Base-by-base conservation (phyloP, 768 basidiomycete genomes). In the Holtermanniella nyarrowii region DNA sequence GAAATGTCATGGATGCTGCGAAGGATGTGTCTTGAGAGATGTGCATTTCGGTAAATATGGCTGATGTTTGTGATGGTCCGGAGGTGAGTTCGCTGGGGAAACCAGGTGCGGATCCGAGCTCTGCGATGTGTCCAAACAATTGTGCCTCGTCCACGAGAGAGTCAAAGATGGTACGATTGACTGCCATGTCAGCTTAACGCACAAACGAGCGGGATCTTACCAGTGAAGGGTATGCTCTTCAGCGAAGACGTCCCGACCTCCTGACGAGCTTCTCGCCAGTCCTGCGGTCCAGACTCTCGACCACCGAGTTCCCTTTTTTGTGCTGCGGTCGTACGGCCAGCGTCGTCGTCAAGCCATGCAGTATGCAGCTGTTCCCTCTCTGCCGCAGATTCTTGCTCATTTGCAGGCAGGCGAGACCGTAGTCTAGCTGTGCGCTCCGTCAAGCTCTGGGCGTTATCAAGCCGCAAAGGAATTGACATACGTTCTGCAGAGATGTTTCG, bases 251-350 rank as follows among this genome's bases (percentile, higher is more conserved):
- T 12, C 18, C 72, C 69, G 49, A 63, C 43, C 48, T 74, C 73
- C 20, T 66, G 59, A 41, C 73, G 43, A 41, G 53, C 54, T 23
- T 56, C 62, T 40, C 65, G 60, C 73, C 73, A 74, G 16, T 74
- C 73, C 21, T 60, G 62, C 3, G 69, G 66, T 2, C 73, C 73
- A 27, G 67, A 71, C 23, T 62, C 46, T 14, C 74, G 48, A 4
- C 65, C 70, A 16, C 57, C 56, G 49, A 63, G 58, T 16, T 65
- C 53, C 27, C 50, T 52, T 20, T 41, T 25, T 25, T 57, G 59
- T 16, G 62, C 59, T 46, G 59, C 57, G 12, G 44, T 56, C n/a
- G 61, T 10, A 42, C 56, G 50, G 13, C 46, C 39, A 23, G 27
- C 37, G 40, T 58, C 58, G 39, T 70, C 63, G 11, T n/a, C 40